phyloP scores from a whole-genome alignment of 2,329 filamentous ascomycete genomes.

The Neonectria punicea region DNA sequence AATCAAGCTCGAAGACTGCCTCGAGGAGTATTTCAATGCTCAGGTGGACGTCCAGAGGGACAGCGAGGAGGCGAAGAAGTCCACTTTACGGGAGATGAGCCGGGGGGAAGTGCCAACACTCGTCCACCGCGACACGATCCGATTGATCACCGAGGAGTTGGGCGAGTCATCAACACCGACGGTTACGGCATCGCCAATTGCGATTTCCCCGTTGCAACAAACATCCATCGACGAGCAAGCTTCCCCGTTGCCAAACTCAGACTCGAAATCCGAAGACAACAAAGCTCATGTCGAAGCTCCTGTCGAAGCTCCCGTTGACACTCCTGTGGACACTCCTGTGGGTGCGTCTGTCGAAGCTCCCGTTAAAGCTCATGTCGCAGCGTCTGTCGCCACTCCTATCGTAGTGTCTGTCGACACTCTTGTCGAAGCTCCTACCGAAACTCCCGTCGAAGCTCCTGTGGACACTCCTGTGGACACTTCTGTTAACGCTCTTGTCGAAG shows the following conservation, averaged over 20 bases:
- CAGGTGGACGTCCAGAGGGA: slow-evolving; percentile 88
- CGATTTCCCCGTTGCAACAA: slow-evolving; percentile 40
- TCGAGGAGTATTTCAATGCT: slow-evolving; percentile 96
- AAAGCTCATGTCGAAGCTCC: background rate
- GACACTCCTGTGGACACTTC: too few relatives aligned
- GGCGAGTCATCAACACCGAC: slow-evolving; percentile 46
- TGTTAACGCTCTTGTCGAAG: background rate
- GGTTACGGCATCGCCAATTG: slow-evolving; percentile 47
- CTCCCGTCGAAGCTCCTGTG: too few relatives aligned
- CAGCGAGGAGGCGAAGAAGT: slow-evolving; percentile 64
- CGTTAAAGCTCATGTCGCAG: too few relatives aligned
- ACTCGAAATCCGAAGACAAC: slow-evolving; percentile 19
- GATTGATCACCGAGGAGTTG: slow-evolving; percentile 48
- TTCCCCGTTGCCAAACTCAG: slow-evolving; percentile 3
- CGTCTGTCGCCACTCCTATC: too few relatives aligned
- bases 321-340: background rate
- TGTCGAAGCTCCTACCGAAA: too few relatives aligned
- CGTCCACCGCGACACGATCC: slow-evolving; percentile 47
- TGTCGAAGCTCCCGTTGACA: background rate
- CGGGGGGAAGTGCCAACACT: slow-evolving; percentile 39
- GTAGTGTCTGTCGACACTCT: too few relatives aligned
- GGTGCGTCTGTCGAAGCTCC: too few relatives aligned
- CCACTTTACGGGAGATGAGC: slow-evolving; percentile 42
- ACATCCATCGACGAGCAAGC: slow-evolving; percentile 32
- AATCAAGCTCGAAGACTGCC: slow-evolving; percentile 87